A percentile compares a stretch with the other conserved stretches of the same genome.
Conservation (phyloP, 352 stramenopile species). For the Pythium rishiriense region DNA sequence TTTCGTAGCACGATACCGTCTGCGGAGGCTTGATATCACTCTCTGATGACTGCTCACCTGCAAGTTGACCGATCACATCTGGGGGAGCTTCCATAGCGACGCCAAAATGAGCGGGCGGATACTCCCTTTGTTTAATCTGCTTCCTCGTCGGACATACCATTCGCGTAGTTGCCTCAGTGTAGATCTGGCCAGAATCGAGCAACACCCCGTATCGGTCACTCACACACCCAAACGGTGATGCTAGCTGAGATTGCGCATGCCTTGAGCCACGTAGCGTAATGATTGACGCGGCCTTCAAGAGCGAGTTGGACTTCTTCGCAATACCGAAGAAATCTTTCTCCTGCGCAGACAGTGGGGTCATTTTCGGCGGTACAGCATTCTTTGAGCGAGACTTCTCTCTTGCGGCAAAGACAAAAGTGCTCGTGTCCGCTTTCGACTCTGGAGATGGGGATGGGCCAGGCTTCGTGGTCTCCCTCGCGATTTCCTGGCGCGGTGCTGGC, state of each 20-base stretch:
- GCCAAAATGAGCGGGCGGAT: constrained; percentile 23
- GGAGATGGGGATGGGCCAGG: constrained; percentile 18
- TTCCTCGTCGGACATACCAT: constrained; percentile 28
- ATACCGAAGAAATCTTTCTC: constrained; percentile 55
- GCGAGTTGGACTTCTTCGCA: constrained; percentile 57
- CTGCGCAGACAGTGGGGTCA: constrained; percentile 24
- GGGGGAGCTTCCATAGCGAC: constrained; percentile 17
- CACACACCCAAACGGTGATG: constrained; percentile 26
- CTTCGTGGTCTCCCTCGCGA: not conserved
- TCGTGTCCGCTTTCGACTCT: constrained; percentile 9
- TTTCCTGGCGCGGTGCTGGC: not conserved
- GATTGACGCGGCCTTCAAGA: constrained; percentile 33
- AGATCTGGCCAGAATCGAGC: constrained; percentile 7
- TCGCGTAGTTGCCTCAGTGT: constrained; percentile 16
- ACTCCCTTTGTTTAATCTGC: constrained; percentile 22
- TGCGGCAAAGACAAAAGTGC: not conserved
- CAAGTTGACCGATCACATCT: not conserved
- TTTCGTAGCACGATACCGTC: constrained; percentile 25
- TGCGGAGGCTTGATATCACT: not conserved
- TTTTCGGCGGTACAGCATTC: constrained; percentile 44
- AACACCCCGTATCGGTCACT: constrained; percentile 25
- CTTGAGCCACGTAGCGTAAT: constrained; percentile 8
- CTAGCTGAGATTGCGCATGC: not conserved
- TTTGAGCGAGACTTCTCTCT: constrained; percentile 35
- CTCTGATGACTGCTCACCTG: not conserved